Conservation (phyloP, 495 filamentous ascomycete genomes). For the Penicillium fimorum region DNA sequence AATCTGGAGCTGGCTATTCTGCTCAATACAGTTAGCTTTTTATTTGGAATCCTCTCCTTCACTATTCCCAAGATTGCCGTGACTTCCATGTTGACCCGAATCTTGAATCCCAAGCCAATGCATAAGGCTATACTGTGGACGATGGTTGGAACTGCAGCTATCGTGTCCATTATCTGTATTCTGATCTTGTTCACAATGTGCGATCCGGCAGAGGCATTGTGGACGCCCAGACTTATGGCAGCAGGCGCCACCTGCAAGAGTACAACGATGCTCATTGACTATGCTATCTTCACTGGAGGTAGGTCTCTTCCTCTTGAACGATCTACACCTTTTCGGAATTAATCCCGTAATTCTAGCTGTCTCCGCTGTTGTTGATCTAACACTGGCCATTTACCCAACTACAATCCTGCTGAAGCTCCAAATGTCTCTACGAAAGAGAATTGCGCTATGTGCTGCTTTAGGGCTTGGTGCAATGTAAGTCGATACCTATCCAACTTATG, state of each 20-base stretch:
- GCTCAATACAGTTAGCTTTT: slow-evolving; percentile 23
- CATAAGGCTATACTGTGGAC: slow-evolving; percentile 24
- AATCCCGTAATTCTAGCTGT: slow-evolving; percentile 17
- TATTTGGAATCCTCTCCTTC: slow-evolving; percentile 30
- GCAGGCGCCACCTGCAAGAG: slow-evolving; percentile 28
- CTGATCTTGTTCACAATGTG: slow-evolving; percentile 29
- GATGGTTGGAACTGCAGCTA: slow-evolving; percentile 13
- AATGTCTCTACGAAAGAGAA: slow-evolving; percentile 40
- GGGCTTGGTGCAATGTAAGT: slow-evolving; percentile 40
- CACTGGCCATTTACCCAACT: slow-evolving; percentile 35
- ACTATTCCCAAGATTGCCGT: slow-evolving; percentile 32
- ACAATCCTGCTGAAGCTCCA: slow-evolving; percentile 34
- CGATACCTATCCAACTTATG: neutral
- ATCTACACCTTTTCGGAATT: neutral
- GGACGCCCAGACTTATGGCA: slow-evolving; percentile 11
- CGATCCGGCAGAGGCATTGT: slow-evolving; percentile 23
- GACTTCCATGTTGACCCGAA: slow-evolving; percentile 26
- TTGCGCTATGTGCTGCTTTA: slow-evolving; percentile 35
- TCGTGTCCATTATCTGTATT: slow-evolving; percentile 23
- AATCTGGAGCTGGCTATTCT: slow-evolving; percentile 23
- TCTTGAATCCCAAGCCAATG: slow-evolving; percentile 23
- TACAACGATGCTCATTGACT: slow-evolving; percentile 35
- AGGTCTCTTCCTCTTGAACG: neutral
- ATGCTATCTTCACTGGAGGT: slow-evolving; percentile 41
- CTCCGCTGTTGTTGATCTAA: slow-evolving; percentile 38